Conservation (phyloP, 148 eudicot genomes). For the Spergularia bocconei region DNA sequence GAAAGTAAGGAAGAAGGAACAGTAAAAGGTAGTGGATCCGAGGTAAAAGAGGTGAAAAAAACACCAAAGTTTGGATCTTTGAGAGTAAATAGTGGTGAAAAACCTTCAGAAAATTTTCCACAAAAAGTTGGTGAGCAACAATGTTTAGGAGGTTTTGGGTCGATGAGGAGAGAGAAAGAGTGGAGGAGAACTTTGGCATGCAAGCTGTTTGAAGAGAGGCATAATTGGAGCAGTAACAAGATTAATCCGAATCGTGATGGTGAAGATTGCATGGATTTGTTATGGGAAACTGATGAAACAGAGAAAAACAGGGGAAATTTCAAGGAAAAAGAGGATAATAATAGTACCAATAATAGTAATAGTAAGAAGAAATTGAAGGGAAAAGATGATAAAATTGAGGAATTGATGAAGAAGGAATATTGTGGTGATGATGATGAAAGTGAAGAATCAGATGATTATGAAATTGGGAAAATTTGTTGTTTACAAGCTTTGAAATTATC, state of each 20-base stretch:
- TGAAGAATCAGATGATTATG: conserved; percentile 36
- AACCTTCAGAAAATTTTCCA: conserved; percentile 17
- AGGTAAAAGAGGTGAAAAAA: conserved; percentile 27
- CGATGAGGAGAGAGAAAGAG: conserved; percentile 75
- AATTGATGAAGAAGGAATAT: conserved; percentile 16
- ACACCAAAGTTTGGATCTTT: conserved; percentile 11
- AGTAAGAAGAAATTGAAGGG: conserved; percentile 14
- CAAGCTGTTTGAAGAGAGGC: conserved; percentile 80
- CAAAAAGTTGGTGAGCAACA: conserved; percentile 29
- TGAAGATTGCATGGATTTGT: conserved; percentile 82
- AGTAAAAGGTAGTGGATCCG: conserved; percentile 22
- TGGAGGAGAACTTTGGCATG: conserved; percentile 88
- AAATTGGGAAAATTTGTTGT: conserved; percentile 63
- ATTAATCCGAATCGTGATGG: conserved; percentile 36
- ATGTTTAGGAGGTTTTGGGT: conserved; percentile 49
- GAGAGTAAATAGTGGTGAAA: neutral
- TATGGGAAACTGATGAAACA: conserved; percentile 80
- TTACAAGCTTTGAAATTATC: conserved; percentile 83
- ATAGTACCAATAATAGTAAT: neutral
- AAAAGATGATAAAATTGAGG: conserved; percentile 14
- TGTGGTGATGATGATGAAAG: conserved; percentile 25
- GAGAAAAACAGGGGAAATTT: conserved; percentile 30
- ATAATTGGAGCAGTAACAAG: conserved; percentile 32
- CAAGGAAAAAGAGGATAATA: conserved; percentile 12
- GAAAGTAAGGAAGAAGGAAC: conserved; percentile 19